These are phyloP conservation scores for Favolaschia claudopus DNA, from an alignment of 768 basidiomycete species.

Conservation along the genomic window DNA sequence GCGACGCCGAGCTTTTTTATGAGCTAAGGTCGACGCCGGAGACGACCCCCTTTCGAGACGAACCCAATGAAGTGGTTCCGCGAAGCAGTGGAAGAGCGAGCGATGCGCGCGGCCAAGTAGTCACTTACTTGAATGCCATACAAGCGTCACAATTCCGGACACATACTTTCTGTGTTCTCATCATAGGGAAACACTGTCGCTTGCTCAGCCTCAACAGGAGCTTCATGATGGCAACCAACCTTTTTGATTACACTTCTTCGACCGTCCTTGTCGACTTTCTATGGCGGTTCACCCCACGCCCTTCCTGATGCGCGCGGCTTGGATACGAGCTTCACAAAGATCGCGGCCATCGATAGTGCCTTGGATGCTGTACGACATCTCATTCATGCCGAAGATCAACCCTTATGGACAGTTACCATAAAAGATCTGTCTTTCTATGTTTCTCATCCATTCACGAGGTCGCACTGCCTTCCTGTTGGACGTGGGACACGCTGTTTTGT, in stretches of 20 bases:
- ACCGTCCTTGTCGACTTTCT: constrained; percentile 5
- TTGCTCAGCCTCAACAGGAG: constrained; percentile 10
- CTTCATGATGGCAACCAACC: not conserved
- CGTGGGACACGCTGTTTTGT: constrained; percentile 26
- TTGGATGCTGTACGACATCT: not conserved
- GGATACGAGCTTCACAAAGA: constrained; percentile 10
- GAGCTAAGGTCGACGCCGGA: constrained; percentile 13
- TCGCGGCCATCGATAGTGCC: not conserved
- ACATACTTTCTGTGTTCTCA: constrained; percentile 15
- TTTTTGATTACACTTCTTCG: not conserved
- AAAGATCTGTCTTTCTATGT: constrained; percentile 11
- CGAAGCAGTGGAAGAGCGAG: not conserved
- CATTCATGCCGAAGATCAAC: not conserved
- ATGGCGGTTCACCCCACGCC: constrained; percentile 22
- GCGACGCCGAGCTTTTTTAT: constrained; percentile 13
- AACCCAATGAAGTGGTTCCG: not conserved
- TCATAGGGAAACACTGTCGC: constrained; percentile 12
- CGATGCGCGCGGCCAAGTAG: constrained; percentile 20
- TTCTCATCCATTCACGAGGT: constrained; percentile 11
- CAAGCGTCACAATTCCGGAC: constrained; percentile 22
- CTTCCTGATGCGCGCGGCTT: constrained; percentile 16
- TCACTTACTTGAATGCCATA: constrained; percentile 22
- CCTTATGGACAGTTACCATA: constrained; percentile 18
- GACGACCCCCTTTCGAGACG: constrained; percentile 15
- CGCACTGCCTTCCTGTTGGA: constrained; percentile 21